phyloP scores from a whole-genome alignment of 495 filamentous ascomycete genomes.

The Talaromyces wortmannii region DNA sequence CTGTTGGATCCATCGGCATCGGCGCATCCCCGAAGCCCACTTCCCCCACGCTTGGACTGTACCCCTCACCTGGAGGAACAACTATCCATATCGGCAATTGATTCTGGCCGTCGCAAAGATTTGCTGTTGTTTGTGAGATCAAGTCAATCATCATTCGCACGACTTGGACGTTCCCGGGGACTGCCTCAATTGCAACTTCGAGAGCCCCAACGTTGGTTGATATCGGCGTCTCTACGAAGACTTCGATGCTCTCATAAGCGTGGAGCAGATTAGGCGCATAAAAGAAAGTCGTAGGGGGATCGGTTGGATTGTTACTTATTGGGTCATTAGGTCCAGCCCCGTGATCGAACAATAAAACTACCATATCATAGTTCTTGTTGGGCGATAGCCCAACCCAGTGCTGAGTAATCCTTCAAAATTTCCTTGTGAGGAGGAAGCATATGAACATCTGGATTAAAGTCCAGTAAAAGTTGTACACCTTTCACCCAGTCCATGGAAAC shows the following conservation, averaged over 20 bases:
- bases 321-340: slow-evolving; percentile 1
- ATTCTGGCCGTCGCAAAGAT: neutral
- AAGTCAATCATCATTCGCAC: neutral
- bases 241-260: neutral
- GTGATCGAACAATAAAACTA: neutral
- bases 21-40: no score
- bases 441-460: neutral
- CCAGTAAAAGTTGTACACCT: neutral
- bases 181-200: neutral
- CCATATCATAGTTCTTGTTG: neutral
- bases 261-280: neutral
- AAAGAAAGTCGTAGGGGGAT: neutral
- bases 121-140: neutral
- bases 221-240: neutral
- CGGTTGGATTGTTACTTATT: neutral
- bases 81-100: no score
- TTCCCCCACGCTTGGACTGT: no score
- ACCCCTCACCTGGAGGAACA: no score
- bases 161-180: neutral
- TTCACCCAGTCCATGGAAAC: neutral
- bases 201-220: no score
- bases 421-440: neutral
- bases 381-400: neutral
- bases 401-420: neutral
- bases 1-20: no score